Conservation (phyloP, 352 stramenopile genomes). For the Pythium brachiatum region DNA sequence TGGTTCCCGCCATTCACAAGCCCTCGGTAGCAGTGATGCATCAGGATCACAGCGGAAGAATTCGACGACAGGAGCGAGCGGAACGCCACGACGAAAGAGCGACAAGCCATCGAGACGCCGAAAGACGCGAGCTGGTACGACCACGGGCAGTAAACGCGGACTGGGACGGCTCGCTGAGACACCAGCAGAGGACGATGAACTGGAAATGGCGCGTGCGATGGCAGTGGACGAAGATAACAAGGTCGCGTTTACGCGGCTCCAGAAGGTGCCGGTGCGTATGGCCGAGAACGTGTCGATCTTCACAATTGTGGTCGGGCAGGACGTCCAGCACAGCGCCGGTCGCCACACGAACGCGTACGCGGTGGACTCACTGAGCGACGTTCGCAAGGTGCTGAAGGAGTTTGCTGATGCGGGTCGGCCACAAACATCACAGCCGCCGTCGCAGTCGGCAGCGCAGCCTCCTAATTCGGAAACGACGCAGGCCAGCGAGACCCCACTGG, state of each 20-base stretch:
- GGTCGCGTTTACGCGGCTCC: constrained; percentile 69
- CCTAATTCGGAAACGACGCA: neutral
- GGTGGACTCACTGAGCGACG: constrained; percentile 62
- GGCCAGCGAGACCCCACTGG: neutral
- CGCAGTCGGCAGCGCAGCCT: neutral
- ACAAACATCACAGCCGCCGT: neutral
- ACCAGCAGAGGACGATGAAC: constrained; percentile 39
- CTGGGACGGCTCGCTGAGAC: constrained; percentile 16
- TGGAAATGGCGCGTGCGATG: constrained; percentile 25
- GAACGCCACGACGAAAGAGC: constrained; percentile 11
- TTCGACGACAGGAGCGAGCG: neutral
- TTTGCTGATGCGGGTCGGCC: constrained; percentile 34
- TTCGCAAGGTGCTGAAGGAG: constrained; percentile 71
- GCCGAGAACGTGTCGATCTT: constrained; percentile 68
- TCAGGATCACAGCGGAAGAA: neutral
- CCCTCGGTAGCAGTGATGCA: neutral
- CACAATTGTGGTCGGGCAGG: constrained; percentile 59
- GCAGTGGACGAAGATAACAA: constrained; percentile 77
- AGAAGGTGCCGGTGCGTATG: constrained; percentile 70
- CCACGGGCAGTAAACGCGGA: neutral
- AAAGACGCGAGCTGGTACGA: constrained; percentile 5
- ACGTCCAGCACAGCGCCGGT: constrained; percentile 67
- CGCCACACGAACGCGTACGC: constrained; percentile 53
- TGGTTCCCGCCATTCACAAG: constrained; percentile 4
- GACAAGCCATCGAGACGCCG: constrained; percentile 17